phyloP scores from a whole-genome alignment of 129 eudicot species.

The Flaveria robusta region DNA sequence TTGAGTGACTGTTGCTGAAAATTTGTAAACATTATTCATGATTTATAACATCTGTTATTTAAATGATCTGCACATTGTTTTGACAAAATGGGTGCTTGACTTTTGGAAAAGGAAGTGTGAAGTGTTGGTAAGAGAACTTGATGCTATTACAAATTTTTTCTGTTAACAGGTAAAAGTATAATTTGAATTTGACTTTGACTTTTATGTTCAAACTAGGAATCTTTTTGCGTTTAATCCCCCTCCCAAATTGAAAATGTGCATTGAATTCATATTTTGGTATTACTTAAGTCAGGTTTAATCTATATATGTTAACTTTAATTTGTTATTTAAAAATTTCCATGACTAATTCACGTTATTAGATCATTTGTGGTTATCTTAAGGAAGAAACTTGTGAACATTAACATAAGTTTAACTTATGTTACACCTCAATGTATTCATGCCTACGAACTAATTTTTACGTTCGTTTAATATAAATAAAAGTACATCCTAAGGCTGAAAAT shows the following conservation, averaged over 20 bases:
- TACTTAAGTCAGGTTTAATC: background rate
- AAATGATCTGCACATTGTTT: slow-evolving; percentile 1
- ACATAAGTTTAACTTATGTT: too few species aligned
- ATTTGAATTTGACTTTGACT: background rate
- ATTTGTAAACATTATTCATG: slow-evolving; percentile 24
- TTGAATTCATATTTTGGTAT: too few species aligned
- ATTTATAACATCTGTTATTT: slow-evolving; percentile 13
- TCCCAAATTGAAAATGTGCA: background rate
- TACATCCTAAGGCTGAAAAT: too few species aligned
- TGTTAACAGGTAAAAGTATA: background rate
- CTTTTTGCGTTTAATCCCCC: background rate
- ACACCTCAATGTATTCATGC: too few species aligned
- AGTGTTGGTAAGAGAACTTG: slow-evolving; percentile 2
- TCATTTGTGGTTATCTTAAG: background rate
- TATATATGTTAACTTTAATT: background rate
- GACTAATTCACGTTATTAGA: background rate
- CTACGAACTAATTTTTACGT: too few species aligned
- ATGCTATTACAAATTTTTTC: background rate
- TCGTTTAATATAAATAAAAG: too few species aligned
- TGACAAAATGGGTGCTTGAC: background rate
- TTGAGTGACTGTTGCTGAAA: slow-evolving; percentile 18
- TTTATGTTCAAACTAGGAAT: background rate
- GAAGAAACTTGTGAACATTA: background rate
- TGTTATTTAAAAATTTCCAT: background rate
- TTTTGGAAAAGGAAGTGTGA: background rate